Percentiles rank a stretch among this genome's conserved stretches.
Conservation (phyloP, 2,329 filamentous ascomycete species). For the Penicillium aurantiogriseum region DNA sequence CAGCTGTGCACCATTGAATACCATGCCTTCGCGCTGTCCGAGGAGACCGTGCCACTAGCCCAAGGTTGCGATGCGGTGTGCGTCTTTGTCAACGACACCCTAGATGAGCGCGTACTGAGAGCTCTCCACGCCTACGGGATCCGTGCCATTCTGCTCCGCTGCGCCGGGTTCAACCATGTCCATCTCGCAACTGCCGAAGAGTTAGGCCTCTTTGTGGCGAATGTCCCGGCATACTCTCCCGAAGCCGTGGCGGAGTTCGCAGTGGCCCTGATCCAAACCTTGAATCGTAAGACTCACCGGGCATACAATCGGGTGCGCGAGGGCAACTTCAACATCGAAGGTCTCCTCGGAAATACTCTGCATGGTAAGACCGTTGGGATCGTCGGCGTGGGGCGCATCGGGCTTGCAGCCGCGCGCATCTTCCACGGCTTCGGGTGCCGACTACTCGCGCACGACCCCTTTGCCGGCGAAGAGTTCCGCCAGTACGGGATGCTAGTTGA, state of each 20-base stretch:
- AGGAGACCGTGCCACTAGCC: conserved; percentile 58
- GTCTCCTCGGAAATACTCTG: conserved; percentile 58
- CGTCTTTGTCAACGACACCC: conserved; percentile 66
- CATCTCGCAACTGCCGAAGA: conserved; percentile 57
- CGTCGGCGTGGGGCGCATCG: conserved; percentile 65
- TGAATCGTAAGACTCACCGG: conserved; percentile 66
- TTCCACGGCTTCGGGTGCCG: conserved; percentile 64
- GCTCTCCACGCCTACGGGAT: conserved; percentile 53
- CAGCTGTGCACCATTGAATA: conserved; percentile 52
- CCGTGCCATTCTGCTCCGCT: conserved; percentile 62
- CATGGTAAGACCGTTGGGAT: conserved; percentile 66
- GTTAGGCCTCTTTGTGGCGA: conserved; percentile 61
- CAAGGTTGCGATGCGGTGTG: conserved; percentile 58
- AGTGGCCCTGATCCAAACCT: conserved; percentile 64
- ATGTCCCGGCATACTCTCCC: conserved; percentile 67
- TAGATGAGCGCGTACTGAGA: conserved; percentile 53
- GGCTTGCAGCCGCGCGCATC: conserved; percentile 60
- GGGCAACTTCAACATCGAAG: conserved; percentile 66
- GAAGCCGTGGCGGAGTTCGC: conserved; percentile 70
- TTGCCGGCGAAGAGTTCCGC: conserved; percentile 50
- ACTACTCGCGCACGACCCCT: conserved; percentile 62
- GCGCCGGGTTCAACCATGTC: conserved; percentile 68
- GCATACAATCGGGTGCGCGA: conserved; percentile 68
- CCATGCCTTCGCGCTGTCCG: conserved; percentile 58
- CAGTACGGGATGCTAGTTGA: conserved; percentile 52